A percentile compares a stretch with the other conserved stretches of the same genome.
Conservation (phyloP, 2,329 filamentous ascomycete species). For the Arthrobotrys iridis region DNA sequence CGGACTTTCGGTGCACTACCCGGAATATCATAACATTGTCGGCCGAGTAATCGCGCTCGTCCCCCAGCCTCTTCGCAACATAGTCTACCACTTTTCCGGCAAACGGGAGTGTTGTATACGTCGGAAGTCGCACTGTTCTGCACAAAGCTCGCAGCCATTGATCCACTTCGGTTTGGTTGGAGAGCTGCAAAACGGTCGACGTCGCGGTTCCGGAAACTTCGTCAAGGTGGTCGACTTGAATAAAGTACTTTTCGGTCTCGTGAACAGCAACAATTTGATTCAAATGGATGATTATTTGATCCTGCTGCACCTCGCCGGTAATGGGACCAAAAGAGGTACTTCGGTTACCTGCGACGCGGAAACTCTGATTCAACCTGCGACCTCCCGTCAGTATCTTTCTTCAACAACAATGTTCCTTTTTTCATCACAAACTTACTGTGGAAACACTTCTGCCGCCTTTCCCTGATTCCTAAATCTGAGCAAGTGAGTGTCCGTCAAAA, state of each 20-base stretch:
- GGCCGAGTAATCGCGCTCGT: conserved; percentile 75
- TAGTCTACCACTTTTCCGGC: conserved; percentile 70
- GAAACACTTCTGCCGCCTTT: conserved; percentile 73
- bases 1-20: conserved; percentile 71
- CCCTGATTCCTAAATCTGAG: conserved; percentile 74
- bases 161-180: conserved; percentile 70
- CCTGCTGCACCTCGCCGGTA: conserved; percentile 55
- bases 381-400: conserved; percentile 20
- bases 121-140: conserved; percentile 68
- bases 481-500: conserved; percentile 75
- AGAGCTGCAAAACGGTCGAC: conserved; percentile 56
- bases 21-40: conserved; percentile 75
- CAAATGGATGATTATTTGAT: conserved; percentile 61
- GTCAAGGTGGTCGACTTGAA: conserved; percentile 75
- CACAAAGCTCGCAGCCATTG: conserved; percentile 73
- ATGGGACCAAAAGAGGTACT: conserved; percentile 56
- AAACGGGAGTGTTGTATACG: conserved; percentile 62
- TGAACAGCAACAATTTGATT: conserved; percentile 75
- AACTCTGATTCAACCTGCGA: conserved; percentile 41
- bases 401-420: not conserved
- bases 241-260: conserved; percentile 73
- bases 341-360: conserved; percentile 54
- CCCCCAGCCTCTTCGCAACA: conserved; percentile 71
- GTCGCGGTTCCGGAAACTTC: conserved; percentile 63
- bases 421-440: conserved; percentile 56